Evolutionary conservation across 2,329 filamentous ascomycete species (phyloP), one percentile per base, ranked within the genome.

Genomic region (Penicillium janthinellum): DNA sequence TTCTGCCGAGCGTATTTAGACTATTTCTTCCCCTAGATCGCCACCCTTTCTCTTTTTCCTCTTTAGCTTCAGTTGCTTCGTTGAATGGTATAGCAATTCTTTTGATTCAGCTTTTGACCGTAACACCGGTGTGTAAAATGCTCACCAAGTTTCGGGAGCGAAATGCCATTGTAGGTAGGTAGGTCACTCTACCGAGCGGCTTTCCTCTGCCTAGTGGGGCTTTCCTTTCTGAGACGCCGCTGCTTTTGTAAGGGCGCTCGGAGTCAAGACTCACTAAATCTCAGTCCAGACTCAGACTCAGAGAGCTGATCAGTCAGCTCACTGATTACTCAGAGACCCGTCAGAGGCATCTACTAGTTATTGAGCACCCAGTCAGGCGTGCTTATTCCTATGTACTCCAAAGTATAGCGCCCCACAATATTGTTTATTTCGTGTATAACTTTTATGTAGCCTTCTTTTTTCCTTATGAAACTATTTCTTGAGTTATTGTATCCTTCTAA

Each of bases 371-470:
- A 62, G 51, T 58, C 61, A 17, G 57, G 34, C 37, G 15, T 49
- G 56, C 56, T 54, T 45, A 54, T 49, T 41, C 58, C 35, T 61
- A 17, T 17, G 17, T 17, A 41, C 59, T 59, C 58, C 31, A 49
- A 64, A 56, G 59, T 54, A 54, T 38, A 47, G 47, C 42, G 53
- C 55, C 62, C 59, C 35, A 62, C 44, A 56, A 54, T 62, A 31
- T 38, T 60, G 41, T 60, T 58, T 58, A 60, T 54, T 57, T 64
- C 48, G 34, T 49, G 25, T 45, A 62, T 47, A 22, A 60, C 42
- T 56, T 63, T 57, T 49, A 11, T 59, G 57, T 64, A 38, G 57
- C 39, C 56, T 42, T 56, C 53, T 49, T 44, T 57, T 54, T 39
- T 4, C 38, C 5, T 31, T 11, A 53, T 42, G 31, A 50, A 50